Base-by-base conservation (phyloP, 495 filamentous ascomycete species). In the Hypoxylon rickii region DNA sequence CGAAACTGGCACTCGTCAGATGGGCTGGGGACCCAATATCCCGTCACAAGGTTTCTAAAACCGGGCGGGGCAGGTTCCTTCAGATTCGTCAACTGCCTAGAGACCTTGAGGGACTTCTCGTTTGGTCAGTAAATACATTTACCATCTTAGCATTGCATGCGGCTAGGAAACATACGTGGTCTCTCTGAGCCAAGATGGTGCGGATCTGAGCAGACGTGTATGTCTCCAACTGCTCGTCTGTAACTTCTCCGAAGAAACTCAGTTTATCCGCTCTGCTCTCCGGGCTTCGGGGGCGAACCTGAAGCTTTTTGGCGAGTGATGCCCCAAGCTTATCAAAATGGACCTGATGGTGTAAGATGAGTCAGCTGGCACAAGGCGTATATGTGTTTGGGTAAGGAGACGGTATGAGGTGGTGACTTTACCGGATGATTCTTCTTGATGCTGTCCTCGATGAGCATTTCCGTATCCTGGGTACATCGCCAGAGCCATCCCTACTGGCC, bases 401-500 rank as follows among this genome's bases (percentile, higher is more conserved):
- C 61, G 13, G 73, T 34, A 0, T 29, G 31, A 38, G 73, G 48
- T 52, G 46, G 38, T 32, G 7, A 29, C 43, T 54, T 62, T 61
- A 75, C 76, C 48, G 29, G 38, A n/a, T 26, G 16, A 19, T 70
- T 65, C n/a, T 57, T 49, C 7, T 56, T 47, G 8, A 70, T 51
- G 38, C 69, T 73, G 13, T 75, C 68, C 32, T 73, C 55, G 15
- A 78, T 65, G 5, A 77, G 26, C n/a, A 71, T 38, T 17, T 81
- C 76, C 15, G 71, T 69, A 61, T 90, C 87, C 58, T 83, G 76
- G 3, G 73, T 79, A 64, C 89, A 92, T 36, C 73, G 65, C 55
- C 87, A 91, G 16, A 92, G 70, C 81, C 83, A 90, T 20, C 86
- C 83, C 37, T 82, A 75, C 11, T 70, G 58, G 3, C 82, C 76